A percentile compares a stretch with the other conserved stretches of the same genome.
phyloP scores from a whole-genome alignment of 2,329 filamentous ascomycete species.

The Fusarium camptoceras region DNA sequence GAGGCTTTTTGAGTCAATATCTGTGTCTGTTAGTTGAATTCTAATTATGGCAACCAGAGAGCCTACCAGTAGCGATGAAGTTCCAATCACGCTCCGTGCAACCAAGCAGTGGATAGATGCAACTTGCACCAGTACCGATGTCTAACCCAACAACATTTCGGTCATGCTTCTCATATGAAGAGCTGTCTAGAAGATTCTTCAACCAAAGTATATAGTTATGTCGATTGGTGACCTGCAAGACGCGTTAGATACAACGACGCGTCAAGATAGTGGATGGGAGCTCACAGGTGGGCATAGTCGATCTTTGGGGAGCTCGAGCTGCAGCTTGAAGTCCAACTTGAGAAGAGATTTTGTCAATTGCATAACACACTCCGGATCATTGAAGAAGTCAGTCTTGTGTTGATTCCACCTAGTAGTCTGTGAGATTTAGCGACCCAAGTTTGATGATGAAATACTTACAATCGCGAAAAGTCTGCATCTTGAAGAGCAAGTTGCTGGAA shows the following conservation, averaged over 20 bases:
- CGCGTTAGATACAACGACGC: slow-evolving; percentile 14
- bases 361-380: slow-evolving; percentile 79
- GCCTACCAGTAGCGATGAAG: slow-evolving; percentile 72
- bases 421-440: background rate
- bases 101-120: slow-evolving; percentile 89
- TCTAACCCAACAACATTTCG: slow-evolving; percentile 78
- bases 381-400: slow-evolving; percentile 68
- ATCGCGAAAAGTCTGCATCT: slow-evolving; percentile 56
- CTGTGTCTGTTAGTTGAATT: slow-evolving; percentile 51
- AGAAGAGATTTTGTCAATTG: slow-evolving; percentile 85
- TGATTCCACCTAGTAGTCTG: slow-evolving; percentile 35
- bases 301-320: slow-evolving; percentile 77
- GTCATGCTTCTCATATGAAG: slow-evolving; percentile 61
- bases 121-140: slow-evolving; percentile 90
- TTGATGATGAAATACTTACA: slow-evolving; percentile 48
- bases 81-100: slow-evolving; percentile 78
- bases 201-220: slow-evolving; percentile 95
- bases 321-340: slow-evolving; percentile 77
- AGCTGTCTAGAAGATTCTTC: slow-evolving; percentile 81
- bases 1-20: slow-evolving; percentile 80
- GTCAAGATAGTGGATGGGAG: background rate
- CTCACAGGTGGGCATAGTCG: slow-evolving; percentile 86
- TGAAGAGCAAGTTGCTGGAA: slow-evolving; percentile 57
- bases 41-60: background rate
- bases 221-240: slow-evolving; percentile 67